These are phyloP conservation scores for Penicillium sp. DNA, from an alignment of 2,329 filamentous ascomycete species.

Conservation along the genomic window DNA sequence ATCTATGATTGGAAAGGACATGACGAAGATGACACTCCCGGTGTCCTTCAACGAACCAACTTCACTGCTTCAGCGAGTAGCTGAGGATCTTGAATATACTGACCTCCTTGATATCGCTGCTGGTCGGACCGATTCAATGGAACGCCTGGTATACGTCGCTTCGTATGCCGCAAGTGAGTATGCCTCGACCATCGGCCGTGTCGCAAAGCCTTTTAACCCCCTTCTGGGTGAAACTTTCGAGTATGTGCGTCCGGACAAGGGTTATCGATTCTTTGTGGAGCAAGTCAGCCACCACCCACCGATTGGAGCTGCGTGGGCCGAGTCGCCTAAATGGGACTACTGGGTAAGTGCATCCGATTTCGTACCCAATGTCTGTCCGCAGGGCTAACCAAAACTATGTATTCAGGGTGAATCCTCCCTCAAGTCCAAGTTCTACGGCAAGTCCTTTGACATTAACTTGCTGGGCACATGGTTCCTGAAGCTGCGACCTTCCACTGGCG, in stretches of 20 bases:
- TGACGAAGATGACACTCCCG: conserved; percentile 99
- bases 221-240: conserved; percentile 95
- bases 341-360: conserved; percentile 52
- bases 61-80: conserved; percentile 88
- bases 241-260: conserved; percentile 92
- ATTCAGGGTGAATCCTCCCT: conserved; percentile 84
- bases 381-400: conserved; percentile 18
- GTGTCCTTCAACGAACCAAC: conserved; percentile 99
- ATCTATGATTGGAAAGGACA: conserved; percentile 99
- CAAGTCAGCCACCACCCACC: conserved; percentile 98
- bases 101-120: conserved; percentile 88
- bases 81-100: conserved; percentile 97
- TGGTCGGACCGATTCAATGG: conserved; percentile 79
- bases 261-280: conserved; percentile 97
- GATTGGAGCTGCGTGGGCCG: conserved; percentile 87
- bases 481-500: conserved; percentile 72
- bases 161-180: conserved; percentile 97
- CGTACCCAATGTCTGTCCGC: not conserved
- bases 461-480: conserved; percentile 95
- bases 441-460: conserved; percentile 95
- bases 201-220: conserved; percentile 97
- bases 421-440: conserved; percentile 95
- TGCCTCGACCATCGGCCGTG: conserved; percentile 91
- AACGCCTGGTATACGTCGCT: conserved; percentile 90
- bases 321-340: conserved; percentile 93